These are phyloP conservation scores for Asterophora parasitica DNA, from an alignment of 768 basidiomycete species.

Conservation along the genomic window DNA sequence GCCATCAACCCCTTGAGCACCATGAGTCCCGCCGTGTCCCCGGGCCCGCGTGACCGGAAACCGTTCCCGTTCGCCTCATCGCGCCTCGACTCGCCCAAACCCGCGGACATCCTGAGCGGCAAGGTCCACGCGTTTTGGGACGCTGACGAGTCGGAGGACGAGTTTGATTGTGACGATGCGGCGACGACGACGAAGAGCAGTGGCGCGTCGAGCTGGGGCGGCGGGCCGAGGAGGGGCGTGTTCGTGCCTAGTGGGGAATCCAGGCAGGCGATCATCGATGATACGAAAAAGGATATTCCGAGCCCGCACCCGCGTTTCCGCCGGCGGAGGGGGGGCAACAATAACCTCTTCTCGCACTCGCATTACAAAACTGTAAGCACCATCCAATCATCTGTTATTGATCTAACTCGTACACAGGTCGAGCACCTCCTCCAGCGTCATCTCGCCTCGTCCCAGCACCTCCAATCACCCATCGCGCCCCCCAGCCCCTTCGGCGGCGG, in stretches of 20 bases:
- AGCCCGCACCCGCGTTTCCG: constrained; percentile 47
- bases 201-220: constrained; percentile 18
- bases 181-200: constrained; percentile 18
- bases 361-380: constrained; percentile 35
- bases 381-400: constrained; percentile 12
- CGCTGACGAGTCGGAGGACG: constrained; percentile 33
- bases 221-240: constrained; percentile 34
- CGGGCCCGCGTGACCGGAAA: constrained; percentile 32
- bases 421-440: constrained; percentile 32
- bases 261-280: constrained; percentile 43
- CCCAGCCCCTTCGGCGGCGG: no score
- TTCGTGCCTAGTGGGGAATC: constrained; percentile 34
- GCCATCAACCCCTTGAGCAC: constrained; percentile 76
- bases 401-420: constrained; percentile 23
- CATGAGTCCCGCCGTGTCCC: constrained; percentile 52
- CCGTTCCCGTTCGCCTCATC: constrained; percentile 22
- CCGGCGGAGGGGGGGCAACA: constrained; percentile 14
- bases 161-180: constrained; percentile 29
- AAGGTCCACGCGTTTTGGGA: constrained; percentile 48
- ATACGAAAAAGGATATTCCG: constrained; percentile 37
- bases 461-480: constrained; percentile 16
- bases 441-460: constrained; percentile 20
- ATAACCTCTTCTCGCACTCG: constrained; percentile 24
- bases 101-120: constrained; percentile 66
- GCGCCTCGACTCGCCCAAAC: constrained; percentile 46